A percentile compares a stretch with the other conserved stretches of the same genome.
Conservation (phyloP, 2,329 filamentous ascomycete genomes). For the Aotearoamyces nothofagi region DNA sequence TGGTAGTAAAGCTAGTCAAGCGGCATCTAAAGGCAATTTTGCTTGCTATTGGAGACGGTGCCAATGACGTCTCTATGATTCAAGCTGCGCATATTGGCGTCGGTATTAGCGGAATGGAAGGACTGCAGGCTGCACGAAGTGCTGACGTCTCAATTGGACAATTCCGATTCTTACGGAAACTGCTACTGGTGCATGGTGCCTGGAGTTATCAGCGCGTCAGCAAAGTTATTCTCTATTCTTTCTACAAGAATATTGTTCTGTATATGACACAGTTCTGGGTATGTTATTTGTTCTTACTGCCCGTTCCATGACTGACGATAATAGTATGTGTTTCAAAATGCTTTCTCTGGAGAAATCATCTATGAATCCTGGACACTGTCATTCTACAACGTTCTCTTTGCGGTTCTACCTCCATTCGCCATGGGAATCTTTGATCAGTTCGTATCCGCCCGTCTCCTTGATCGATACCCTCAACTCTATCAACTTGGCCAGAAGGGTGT, state of each 20-base stretch:
- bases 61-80: slow-evolving; percentile 99
- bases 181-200: slow-evolving; percentile 85
- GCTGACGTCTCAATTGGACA: slow-evolving; percentile 93
- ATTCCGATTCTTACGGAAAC: slow-evolving; percentile 86
- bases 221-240: slow-evolving; percentile 95
- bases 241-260: slow-evolving; percentile 97
- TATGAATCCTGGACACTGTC: slow-evolving; percentile 99
- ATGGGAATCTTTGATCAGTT: slow-evolving; percentile 97
- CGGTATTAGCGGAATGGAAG: slow-evolving; percentile 92
- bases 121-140: slow-evolving; percentile 87
- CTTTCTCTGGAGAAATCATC: slow-evolving; percentile 93
- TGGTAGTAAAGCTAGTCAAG: slow-evolving; percentile 97
- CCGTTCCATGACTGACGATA: slow-evolving; percentile 14
- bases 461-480: slow-evolving; percentile 94
- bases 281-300: slow-evolving; percentile 22
- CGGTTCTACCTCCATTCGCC: slow-evolving; percentile 79
- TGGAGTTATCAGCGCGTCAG: slow-evolving; percentile 97
- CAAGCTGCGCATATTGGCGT: slow-evolving; percentile 96
- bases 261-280: slow-evolving; percentile 99
- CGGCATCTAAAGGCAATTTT: slow-evolving; percentile 79
- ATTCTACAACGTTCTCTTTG: slow-evolving; percentile 98
- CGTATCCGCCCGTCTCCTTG: slow-evolving; percentile 81
- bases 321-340: slow-evolving; percentile 93
- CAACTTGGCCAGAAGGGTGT: slow-evolving; percentile 80
- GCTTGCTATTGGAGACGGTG: slow-evolving; percentile 90